Evolutionary conservation across 371 early-diverging fungal species (phyloP), one percentile per base, ranked within the genome.

Genomic region (Mucor velutinosus): DNA sequence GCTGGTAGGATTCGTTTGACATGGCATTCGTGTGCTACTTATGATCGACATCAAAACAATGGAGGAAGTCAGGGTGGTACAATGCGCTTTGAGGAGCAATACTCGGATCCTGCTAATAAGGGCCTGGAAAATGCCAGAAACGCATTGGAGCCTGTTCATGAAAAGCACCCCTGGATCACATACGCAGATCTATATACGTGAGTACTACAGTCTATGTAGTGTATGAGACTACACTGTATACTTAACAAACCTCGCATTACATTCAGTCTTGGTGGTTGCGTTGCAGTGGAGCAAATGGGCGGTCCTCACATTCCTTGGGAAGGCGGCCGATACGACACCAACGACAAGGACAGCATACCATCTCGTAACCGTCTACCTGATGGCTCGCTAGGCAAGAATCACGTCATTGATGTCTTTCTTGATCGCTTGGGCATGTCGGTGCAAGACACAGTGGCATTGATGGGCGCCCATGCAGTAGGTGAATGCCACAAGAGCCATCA

Each of bases 381-480:
- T 64, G 95, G 90, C 33, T 75, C 91, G n/a, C 76, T 90, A 57
- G 92, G 87, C 58, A 81, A 86, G 57, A 66, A 76, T 65, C 91
- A 90, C 66, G 78, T 90, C n/a, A 77, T 88, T 62, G 84, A 86
- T 56, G 76, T 90, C 43, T 95, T 95, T 78, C 81, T 90, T 73
- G 47, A 60, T 17, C 83, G 93, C 37, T 90, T 94, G 91, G 90
- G 91, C 58, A 90, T 94, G 76, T 84, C 74, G 10, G 76, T 78
- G 23, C 82, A 80, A 56, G 95, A 95, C 67, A 93, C 92, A 39
- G 90, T 89, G 29, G 93, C 93, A 7, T 76, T 95, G 53, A 75
- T 86, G 27, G 95, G 95, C 14, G 95, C 94, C 7, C 95, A 95
- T 77, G 85, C 92, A 10, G 80, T 95, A n/a, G 95, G 95, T 17